Evolutionary conservation across 208 protist species (phyloP).

Genomic region (Trypanosoma avium): DNA sequence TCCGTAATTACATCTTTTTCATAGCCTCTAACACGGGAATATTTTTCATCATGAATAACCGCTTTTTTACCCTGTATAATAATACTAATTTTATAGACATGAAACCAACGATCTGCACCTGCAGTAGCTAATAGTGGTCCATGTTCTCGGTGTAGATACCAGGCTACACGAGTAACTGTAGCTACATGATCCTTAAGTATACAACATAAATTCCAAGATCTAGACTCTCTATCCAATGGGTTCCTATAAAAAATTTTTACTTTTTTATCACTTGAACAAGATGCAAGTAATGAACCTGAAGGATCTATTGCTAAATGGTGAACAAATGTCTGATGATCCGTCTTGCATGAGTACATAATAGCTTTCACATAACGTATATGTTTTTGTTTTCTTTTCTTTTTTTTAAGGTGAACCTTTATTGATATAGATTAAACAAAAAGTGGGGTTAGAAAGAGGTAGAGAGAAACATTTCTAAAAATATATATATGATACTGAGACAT

Average conservation of each 20-base stretch:
- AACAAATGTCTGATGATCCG: slow-evolving; percentile 76
- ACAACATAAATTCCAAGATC: slow-evolving; percentile 62
- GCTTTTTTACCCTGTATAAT: slow-evolving; percentile 53
- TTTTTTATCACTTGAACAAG: slow-evolving; percentile 86
- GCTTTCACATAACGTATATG: slow-evolving; percentile 5
- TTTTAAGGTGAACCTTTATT: too few relatives aligned
- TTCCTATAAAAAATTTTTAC: slow-evolving; percentile 77
- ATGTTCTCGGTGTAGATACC: slow-evolving; percentile 83
- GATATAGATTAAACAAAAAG: too few relatives aligned
- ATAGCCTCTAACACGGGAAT: slow-evolving; percentile 66
- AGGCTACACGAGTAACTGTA: slow-evolving; percentile 74
- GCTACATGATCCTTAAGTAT: slow-evolving; percentile 76
- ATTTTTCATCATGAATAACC: slow-evolving; percentile 48
- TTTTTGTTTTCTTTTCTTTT: too few relatives aligned
- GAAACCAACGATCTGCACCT: slow-evolving; percentile 83
- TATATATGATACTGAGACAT: too few relatives aligned
- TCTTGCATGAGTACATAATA: slow-evolving; percentile 51
- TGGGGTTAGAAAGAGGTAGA: too few relatives aligned
- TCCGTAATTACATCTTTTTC: slow-evolving; percentile 90
- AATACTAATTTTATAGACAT: slow-evolving; percentile 80
- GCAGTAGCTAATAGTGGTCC: slow-evolving; percentile 79
- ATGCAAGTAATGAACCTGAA: slow-evolving; percentile 71
- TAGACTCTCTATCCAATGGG: slow-evolving; percentile 11
- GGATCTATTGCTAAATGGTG: slow-evolving; percentile 84
- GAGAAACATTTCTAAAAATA: too few relatives aligned